phyloP scores from a whole-genome alignment of 2,329 filamentous ascomycete species.

The Calonectria naviculata region DNA sequence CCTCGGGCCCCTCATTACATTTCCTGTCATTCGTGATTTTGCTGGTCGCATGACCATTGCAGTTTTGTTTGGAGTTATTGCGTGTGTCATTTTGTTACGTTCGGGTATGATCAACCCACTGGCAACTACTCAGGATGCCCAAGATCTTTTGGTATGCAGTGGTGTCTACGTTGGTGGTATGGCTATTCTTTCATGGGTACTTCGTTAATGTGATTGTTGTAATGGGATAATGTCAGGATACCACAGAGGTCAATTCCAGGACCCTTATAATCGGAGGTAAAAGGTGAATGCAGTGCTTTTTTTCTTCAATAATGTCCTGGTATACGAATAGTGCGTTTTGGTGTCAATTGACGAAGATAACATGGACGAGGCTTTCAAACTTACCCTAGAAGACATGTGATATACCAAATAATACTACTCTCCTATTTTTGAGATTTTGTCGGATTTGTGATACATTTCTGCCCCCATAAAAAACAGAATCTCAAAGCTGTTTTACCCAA shows the following conservation, averaged over 20 bases:
- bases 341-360: too few relatives aligned
- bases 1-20: constrained; percentile 68
- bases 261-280: background rate
- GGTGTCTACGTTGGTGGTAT: constrained; percentile 50
- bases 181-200: constrained; percentile 43
- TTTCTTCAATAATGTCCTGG: background rate
- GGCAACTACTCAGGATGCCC: constrained; percentile 25
- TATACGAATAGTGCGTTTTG: too few relatives aligned
- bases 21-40: constrained; percentile 67
- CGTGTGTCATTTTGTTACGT: constrained; percentile 46
- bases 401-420: too few relatives aligned
- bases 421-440: background rate
- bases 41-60: constrained; percentile 68
- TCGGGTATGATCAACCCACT: constrained; percentile 33
- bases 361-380: too few relatives aligned
- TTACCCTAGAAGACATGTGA: background rate
- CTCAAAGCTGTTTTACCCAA: too few relatives aligned
- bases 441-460: background rate
- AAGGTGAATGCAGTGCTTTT: background rate
- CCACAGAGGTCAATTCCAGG: background rate
- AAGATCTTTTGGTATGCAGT: constrained; percentile 40
- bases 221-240: background rate
- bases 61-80: constrained; percentile 60
- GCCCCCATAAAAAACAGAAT: too few relatives aligned
- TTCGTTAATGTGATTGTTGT: background rate